Evolutionary conservation across 2,329 filamentous ascomycete species (phyloP), one percentile per base, ranked within the genome.

Genomic region (Dothideomycetes sp.): DNA sequence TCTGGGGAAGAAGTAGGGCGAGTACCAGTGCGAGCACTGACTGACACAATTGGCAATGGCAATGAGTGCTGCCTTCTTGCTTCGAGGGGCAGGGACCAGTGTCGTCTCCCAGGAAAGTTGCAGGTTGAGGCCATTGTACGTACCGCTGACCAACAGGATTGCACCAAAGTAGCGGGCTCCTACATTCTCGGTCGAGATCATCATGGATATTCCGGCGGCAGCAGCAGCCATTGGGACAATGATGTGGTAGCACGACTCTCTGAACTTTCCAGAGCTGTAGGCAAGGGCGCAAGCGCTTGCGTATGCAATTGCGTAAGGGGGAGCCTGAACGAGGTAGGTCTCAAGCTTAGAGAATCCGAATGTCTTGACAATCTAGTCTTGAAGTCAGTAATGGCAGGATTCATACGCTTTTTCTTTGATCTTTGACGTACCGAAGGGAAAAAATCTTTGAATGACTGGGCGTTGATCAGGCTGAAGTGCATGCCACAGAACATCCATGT

Each of bases 101-200:
- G 61, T 64, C 0, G 63, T 64, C 35, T 65, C 63, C 64, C 63
- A 67, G 0, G 61, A 60, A 1, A 65, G 51, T 45, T 65, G 62
- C 23, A 66, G 47, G 32, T 64, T 64, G 5, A 64, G 56, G 10
- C 60, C 61, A 34, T 53, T 59, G 47, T 61, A 65, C 1, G 62
- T 59, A 22, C 62, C 62, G 16, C 49, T 51, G 25, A 60, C 56
- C 1, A 65, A 28, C 3, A 59, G 45, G 9, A 56, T 45, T 18
- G 53, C 45, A 2, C 49, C 49, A 34, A 57, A 58, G 49, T 58
- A 58, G 22, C 57, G 51, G 2, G 53, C 52, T 15, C 52, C 54
- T 11, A 53, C 45, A 44, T 57, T 57, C 9, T 51, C 45, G 3
- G 57, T 58, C 7, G 45, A 45, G 25, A 60, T 59, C 27, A 57